These are phyloP conservation scores for Phyllosticta ampelicida DNA, from an alignment of 2,329 filamentous ascomycete genomes.

Conservation along the genomic window DNA sequence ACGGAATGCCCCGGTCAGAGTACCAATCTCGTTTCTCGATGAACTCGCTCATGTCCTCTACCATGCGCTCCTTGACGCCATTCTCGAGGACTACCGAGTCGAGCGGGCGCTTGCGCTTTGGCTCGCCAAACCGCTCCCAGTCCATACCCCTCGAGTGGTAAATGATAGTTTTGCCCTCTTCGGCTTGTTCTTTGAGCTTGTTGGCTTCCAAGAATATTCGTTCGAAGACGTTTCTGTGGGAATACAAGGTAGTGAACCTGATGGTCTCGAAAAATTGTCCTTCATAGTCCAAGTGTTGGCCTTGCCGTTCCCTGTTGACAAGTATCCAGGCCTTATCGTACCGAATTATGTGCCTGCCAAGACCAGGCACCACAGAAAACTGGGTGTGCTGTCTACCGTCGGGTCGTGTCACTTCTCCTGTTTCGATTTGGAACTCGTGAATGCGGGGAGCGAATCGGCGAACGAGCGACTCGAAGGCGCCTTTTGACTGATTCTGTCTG, in stretches of 20 bases:
- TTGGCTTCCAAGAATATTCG: conserved; percentile 84
- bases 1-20: conserved; percentile 86
- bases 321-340: conserved; percentile 80
- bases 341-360: conserved; percentile 77
- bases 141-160: conserved; percentile 69
- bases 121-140: conserved; percentile 76
- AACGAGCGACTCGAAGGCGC: conserved; percentile 43
- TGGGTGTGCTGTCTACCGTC: conserved; percentile 64
- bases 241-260: conserved; percentile 82
- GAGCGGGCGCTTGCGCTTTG: conserved; percentile 76
- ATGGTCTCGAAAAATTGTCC: conserved; percentile 92
- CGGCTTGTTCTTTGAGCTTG: conserved; percentile 61
- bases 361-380: conserved; percentile 84
- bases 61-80: conserved; percentile 71
- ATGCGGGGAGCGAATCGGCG: conserved; percentile 48
- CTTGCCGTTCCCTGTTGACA: conserved; percentile 77
- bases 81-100: conserved; percentile 78
- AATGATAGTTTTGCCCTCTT: conserved; percentile 87
- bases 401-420: conserved; percentile 49
- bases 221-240: conserved; percentile 80
- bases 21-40: conserved; percentile 75
- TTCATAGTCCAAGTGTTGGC: conserved; percentile 58
- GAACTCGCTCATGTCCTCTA: conserved; percentile 75
- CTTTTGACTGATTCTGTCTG: conserved; percentile 22
- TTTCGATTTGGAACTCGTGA: conserved; percentile 55